Evolutionary conservation across 1,139 yeast species (phyloP), one percentile per base, ranked within the genome.

Genomic region (Spathaspora jeffriesii): DNA sequence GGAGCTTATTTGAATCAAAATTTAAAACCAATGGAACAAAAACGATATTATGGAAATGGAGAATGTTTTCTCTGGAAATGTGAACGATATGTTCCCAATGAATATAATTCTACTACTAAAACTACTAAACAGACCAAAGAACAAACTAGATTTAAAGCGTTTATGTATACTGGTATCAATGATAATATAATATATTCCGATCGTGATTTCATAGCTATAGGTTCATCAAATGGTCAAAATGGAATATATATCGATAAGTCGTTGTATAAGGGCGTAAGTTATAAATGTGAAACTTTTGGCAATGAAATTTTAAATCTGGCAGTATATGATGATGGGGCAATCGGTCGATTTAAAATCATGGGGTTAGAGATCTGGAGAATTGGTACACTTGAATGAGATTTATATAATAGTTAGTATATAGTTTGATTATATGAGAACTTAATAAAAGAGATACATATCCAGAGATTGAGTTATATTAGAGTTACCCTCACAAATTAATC

Each of bases 61-160:
- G 97, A 93, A 64, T 90, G 98, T 60, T 91, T 92, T 58, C 73
- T 93, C 31, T 93, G 97, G 97, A 88, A 87, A 58, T 62, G 77
- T 32, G 86, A 82, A 50, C 62, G 57, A 36, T 71, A 51, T n/a
- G 59, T 59, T 40, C 62, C 61, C 18, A 46, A 51, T 18, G 54
- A 55, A 39, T 47, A 60, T 23, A 45, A 47, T 40, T 37, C 42
- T 17, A 18, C 18, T 23, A 14, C 22, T 13, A 30, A 7, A 13
- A 25, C 31, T 28, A 43, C 37, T 34, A 40, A 50, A 13, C 23
- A 43, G 25, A 31, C 46, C 28, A 49, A 47, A 17, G 31, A 44
- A 20, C 56, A 55, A 10, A 54, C 58, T 13, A 60, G 88, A 47
- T 82, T 92, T 62, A 82, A 84, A 63, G 97, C 96, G 0, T 93